Evolutionary conservation across 768 basidiomycete genomes (phyloP).

Genomic region (Amanita fuliginea): DNA sequence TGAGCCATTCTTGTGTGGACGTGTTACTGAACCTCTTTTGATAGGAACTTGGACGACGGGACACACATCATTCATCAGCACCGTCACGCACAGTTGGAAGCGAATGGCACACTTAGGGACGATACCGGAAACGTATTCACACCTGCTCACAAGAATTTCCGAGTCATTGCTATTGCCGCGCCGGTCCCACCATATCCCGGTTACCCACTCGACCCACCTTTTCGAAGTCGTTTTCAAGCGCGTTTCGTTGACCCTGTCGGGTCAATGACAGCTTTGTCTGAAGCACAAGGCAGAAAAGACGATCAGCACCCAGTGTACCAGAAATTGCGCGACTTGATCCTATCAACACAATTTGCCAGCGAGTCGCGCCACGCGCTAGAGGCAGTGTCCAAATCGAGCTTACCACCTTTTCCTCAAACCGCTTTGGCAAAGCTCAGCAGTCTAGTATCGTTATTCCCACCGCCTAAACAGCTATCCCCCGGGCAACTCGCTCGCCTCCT

Average conservation of each 20-base stretch:
- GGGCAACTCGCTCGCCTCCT: conserved; percentile 43
- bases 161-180: conserved; percentile 59
- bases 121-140: conserved; percentile 37
- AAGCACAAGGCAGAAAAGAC: conserved; percentile 5
- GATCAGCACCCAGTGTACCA: conserved; percentile 18
- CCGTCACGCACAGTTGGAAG: conserved; percentile 40
- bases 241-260: conserved; percentile 55
- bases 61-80: conserved; percentile 60
- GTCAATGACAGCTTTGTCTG: conserved; percentile 33
- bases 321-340: conserved; percentile 43
- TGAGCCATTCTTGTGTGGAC: not conserved
- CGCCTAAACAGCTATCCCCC: conserved; percentile 27
- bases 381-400: conserved; percentile 36
- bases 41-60: conserved; percentile 58
- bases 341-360: conserved; percentile 52
- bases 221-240: conserved; percentile 59
- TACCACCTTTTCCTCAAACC: conserved; percentile 59
- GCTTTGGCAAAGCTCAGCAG: conserved; percentile 38
- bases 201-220: conserved; percentile 56
- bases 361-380: conserved; percentile 47
- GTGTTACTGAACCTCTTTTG: not conserved
- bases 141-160: conserved; percentile 56
- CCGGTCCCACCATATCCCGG: conserved; percentile 62
- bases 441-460: conserved; percentile 38
- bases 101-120: conserved; percentile 16